Evolutionary conservation across 805 yeast species (phyloP).

Genomic region (Diddensiella transvaalensis): DNA sequence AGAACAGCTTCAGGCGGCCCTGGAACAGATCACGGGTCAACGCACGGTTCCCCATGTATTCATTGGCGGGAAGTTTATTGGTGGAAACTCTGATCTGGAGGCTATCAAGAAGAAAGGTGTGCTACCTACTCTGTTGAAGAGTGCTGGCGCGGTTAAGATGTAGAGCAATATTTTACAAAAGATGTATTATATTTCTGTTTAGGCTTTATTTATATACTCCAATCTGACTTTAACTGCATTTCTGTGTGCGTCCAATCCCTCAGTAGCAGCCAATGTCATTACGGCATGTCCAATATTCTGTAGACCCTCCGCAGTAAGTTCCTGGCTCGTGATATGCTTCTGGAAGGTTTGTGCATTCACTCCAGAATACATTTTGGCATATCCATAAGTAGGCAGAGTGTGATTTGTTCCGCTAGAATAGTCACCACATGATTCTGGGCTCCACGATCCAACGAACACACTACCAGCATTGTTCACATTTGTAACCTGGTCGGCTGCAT

Average conservation of each 20-base stretch:
- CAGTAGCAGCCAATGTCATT: conserved; percentile 91
- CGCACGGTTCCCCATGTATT: conserved; percentile 90
- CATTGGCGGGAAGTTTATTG: conserved; percentile 88
- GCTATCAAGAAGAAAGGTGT: conserved; percentile 57
- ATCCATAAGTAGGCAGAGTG: conserved; percentile 97
- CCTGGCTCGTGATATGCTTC: conserved; percentile 92
- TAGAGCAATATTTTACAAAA: background rate
- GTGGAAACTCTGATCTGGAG: conserved; percentile 90
- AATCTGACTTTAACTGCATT: conserved; percentile 94
- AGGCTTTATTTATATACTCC: conserved; percentile 38
- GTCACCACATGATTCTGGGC: conserved; percentile 98
- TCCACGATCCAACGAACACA: conserved; percentile 91
- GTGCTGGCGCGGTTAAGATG: background rate
- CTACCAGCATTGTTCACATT: conserved; percentile 91
- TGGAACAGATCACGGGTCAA: conserved; percentile 77
- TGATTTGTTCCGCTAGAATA: conserved; percentile 98
- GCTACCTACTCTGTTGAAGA: conserved; percentile 41
- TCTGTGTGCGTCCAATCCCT: conserved; percentile 96
- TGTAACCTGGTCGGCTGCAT: conserved; percentile 69
- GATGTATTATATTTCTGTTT: background rate
- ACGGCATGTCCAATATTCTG: conserved; percentile 92
- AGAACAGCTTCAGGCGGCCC: conserved; percentile 72
- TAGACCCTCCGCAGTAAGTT: conserved; percentile 80
- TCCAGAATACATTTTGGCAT: conserved; percentile 96
- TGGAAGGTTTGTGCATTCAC: conserved; percentile 95